These are phyloP conservation scores for Lizonia empirigonia DNA, from an alignment of 2,329 filamentous ascomycete species.

Conservation along the genomic window DNA sequence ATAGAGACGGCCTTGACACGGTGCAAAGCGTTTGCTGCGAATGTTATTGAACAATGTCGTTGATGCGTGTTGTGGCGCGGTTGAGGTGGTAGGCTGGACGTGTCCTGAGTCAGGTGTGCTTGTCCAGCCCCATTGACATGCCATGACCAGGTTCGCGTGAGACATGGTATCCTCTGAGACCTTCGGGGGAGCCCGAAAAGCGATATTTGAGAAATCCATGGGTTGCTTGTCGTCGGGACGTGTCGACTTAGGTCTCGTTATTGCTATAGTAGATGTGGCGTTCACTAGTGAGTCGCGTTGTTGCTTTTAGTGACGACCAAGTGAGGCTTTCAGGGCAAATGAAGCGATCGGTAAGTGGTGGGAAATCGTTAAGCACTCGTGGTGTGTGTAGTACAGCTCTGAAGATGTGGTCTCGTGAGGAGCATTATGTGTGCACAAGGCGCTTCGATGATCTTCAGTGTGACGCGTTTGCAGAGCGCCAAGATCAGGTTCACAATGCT, in stretches of 20 bases:
- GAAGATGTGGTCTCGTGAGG: conserved; percentile 22
- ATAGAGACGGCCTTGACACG: conserved; percentile 44
- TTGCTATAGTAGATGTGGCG: conserved; percentile 33
- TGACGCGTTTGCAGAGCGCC: conserved; percentile 25
- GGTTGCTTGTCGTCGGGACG: not conserved
- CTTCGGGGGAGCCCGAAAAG: conserved; percentile 27
- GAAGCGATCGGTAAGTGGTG: conserved; percentile 6
- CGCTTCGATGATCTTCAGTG: conserved; percentile 22
- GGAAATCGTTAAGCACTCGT: conserved; percentile 13
- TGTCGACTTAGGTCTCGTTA: conserved; percentile 17
- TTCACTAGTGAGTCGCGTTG: conserved; percentile 23
- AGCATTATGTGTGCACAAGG: conserved; percentile 35
- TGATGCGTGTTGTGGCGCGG: conserved; percentile 14
- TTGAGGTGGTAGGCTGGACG: conserved; percentile 16
- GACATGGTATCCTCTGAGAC: conserved; percentile 43
- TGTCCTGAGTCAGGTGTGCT: conserved; percentile 28
- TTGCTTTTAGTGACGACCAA: conserved; percentile 26
- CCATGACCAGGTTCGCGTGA: conserved; percentile 41
- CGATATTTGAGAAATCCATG: conserved; percentile 43
- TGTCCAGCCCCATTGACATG: conserved; percentile 44
- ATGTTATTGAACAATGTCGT: conserved; percentile 26
- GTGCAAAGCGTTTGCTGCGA: conserved; percentile 38
- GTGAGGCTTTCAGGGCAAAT: conserved; percentile 3
- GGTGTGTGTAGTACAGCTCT: conserved; percentile 21
- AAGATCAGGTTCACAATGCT: conserved; percentile 9